These are phyloP conservation scores for Fraxinus excelsior DNA, from an alignment of 257 asterid species.

Conservation along the genomic window DNA sequence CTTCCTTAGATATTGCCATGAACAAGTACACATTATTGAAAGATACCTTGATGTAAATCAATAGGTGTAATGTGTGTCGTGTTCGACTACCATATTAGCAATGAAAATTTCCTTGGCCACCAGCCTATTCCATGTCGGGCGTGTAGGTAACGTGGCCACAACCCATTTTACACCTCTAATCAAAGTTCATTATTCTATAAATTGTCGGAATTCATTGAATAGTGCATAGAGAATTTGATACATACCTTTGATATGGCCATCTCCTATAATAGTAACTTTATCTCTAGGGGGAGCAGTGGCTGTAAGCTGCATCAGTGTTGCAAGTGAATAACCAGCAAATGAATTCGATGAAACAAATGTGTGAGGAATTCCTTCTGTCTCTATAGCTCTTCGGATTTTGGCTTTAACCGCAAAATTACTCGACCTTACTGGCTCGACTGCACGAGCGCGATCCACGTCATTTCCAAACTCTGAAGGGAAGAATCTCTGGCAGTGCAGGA, in stretches of 20 bases:
- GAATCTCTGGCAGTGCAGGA: conserved; percentile 2
- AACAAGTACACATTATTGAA: no score
- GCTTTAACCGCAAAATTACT: conserved; percentile 5
- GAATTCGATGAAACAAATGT: conserved; percentile 8
- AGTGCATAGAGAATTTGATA: neutral
- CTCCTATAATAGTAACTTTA: neutral
- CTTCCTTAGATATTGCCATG: no score
- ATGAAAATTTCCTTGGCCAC: no score
- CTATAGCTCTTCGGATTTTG: conserved; percentile 18
- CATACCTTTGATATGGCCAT: neutral
- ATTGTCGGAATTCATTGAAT: neutral
- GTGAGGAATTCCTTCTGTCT: conserved; percentile 25
- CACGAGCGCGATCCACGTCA: conserved; percentile 14
- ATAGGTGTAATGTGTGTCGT: no score
- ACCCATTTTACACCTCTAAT: no score
- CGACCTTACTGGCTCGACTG: conserved; percentile 4
- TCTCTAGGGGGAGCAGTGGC: neutral
- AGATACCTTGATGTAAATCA: no score
- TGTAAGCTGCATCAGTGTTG: conserved; percentile 13
- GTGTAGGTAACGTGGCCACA: no score
- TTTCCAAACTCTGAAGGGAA: conserved; percentile 18
- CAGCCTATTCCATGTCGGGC: no score
- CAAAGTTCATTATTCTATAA: no score
- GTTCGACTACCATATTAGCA: no score
- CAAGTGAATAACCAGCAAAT: conserved; percentile 13